Conservation (phyloP, 2,329 filamentous ascomycete species). For the Colletotrichum tofieldiae region DNA sequence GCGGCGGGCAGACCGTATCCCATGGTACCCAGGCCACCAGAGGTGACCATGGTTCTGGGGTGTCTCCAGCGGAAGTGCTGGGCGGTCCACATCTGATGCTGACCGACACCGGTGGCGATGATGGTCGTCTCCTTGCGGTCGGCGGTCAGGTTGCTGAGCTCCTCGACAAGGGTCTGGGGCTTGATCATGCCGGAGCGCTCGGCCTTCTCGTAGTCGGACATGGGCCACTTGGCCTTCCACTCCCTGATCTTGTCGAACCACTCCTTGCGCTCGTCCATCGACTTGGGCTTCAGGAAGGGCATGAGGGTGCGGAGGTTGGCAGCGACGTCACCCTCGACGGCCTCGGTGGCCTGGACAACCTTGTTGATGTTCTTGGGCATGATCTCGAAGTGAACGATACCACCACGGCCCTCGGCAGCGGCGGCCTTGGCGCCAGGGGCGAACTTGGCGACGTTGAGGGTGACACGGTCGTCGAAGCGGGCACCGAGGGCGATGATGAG, state of each 20-base stretch:
- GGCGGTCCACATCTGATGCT: constrained; percentile 99
- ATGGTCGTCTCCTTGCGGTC: constrained; percentile 87
- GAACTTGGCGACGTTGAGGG: constrained; percentile 85
- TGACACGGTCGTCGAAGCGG: constrained; percentile 97
- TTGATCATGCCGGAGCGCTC: constrained; percentile 87
- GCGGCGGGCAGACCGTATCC: constrained; percentile 94
- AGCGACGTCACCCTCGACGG: constrained; percentile 92
- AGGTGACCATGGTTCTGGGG: constrained; percentile 95
- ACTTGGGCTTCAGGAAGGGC: constrained; percentile 76
- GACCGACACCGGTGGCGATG: constrained; percentile 94
- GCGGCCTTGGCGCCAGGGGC: constrained; percentile 90
- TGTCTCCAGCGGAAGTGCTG: constrained; percentile 97
- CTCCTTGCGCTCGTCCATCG: constrained; percentile 77
- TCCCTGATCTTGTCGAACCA: constrained; percentile 92
- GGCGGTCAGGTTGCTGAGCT: constrained; percentile 87
- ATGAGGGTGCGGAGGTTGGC: constrained; percentile 83
- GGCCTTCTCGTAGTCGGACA: constrained; percentile 84
- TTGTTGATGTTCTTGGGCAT: constrained; percentile 99
- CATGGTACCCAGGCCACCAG: constrained; percentile 91
- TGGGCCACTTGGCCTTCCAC: constrained; percentile 95
- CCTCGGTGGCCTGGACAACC: constrained; percentile 96
- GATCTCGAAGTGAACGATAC: constrained; percentile 98
- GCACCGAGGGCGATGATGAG: constrained; percentile 94
- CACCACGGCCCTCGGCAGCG: constrained; percentile 87
- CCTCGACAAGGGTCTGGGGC: constrained; percentile 93